Conservation (phyloP, 305 asterid genomes). For the Ajuga reptans region DNA sequence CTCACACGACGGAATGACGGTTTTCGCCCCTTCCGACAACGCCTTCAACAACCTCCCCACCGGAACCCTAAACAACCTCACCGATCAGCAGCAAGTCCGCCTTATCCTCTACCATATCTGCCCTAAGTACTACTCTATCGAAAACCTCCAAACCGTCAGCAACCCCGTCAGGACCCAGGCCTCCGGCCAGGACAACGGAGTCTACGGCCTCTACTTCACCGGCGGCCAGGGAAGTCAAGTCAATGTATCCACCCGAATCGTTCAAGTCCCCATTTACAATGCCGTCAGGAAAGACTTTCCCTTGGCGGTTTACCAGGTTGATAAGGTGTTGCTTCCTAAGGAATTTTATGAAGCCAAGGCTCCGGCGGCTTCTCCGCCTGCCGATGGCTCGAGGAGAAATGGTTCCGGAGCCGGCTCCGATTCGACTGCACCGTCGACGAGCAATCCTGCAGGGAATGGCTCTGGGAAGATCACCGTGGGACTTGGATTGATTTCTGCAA, state of each 20-base stretch:
- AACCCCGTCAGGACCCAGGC: slow-evolving; percentile 85
- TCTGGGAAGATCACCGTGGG: slow-evolving; percentile 33
- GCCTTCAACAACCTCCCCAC: slow-evolving; percentile 72
- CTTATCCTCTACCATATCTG: slow-evolving; percentile 53
- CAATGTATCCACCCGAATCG: slow-evolving; percentile 57
- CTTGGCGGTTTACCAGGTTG: slow-evolving; percentile 67
- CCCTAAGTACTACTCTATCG: slow-evolving; percentile 56
- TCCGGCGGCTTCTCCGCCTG: slow-evolving; percentile 38
- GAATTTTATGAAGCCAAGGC: slow-evolving; percentile 37
- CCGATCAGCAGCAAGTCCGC: slow-evolving; percentile 54
- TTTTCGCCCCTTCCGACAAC: slow-evolving; percentile 73
- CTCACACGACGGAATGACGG: slow-evolving; percentile 71
- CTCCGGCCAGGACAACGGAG: slow-evolving; percentile 42
- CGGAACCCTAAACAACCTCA: slow-evolving; percentile 63
- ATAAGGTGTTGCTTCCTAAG: slow-evolving; percentile 54
- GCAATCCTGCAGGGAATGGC: slow-evolving; percentile 30
- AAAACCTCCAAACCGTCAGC: slow-evolving; percentile 46
- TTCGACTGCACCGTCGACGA: slow-evolving; percentile 21
- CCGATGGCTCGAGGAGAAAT: slow-evolving; percentile 12
- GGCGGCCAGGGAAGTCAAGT: slow-evolving; percentile 44
- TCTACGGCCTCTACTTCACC: slow-evolving; percentile 53
- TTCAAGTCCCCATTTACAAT: slow-evolving; percentile 37
- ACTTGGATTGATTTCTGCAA: slow-evolving; percentile 33
- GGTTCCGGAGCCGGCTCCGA: not conserved
- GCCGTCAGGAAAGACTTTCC: slow-evolving; percentile 48